Base-by-base conservation (phyloP, 1,284 basidiomycete species). In the Malassezia dermatis region DNA sequence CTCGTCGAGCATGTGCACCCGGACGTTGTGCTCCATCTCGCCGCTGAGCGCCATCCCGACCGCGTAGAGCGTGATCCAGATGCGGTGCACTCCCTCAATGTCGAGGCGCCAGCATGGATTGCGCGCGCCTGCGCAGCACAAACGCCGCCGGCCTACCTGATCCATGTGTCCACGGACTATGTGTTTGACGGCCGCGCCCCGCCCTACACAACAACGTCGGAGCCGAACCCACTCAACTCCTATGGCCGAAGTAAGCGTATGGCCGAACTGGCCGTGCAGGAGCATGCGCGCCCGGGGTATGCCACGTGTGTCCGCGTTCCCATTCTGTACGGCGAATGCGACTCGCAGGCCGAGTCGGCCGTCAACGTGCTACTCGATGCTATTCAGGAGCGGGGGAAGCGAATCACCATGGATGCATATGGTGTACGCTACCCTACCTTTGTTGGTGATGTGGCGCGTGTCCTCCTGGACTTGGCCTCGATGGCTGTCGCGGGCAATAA, bases 381-480 rank as follows among this genome's bases (percentile, higher is more conserved):
- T 17, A 63, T 73, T 23, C 53, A 58, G 42, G 55, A 58, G 8
- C 19, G 17, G 3, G 32, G 13, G 23, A 10, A 27, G 21, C 46
- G 32, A 5, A 28, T 48, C 19, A 51, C 53, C n/a, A 60, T 63
- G 50, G 66, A 67, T 35, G 66, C 63, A 3, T 76, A 77, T 52
- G 76, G 75, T 4, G 78, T 78, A 6, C 77, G 79, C 35, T 79
- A 77, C 64, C 79, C 79, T 2, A 80, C 79, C 12, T 77, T 76
- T 54, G 78, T 79, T 8, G 64, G 62, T 19, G 78, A 80, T 56
- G 75, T 80, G 28, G 77, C 76, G 7, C 64, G 70, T 5, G 75
- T 77, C 4, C 63, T 79, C 30, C 68, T 75, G 52, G 75, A 76
- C 48, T 67, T 79, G 12, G 30, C 58, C 53, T 67, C 53, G 19